Evolutionary conservation across 495 filamentous ascomycete genomes (phyloP), one percentile per base, ranked within the genome.

Genomic region (Neurospora hispaniola): DNA sequence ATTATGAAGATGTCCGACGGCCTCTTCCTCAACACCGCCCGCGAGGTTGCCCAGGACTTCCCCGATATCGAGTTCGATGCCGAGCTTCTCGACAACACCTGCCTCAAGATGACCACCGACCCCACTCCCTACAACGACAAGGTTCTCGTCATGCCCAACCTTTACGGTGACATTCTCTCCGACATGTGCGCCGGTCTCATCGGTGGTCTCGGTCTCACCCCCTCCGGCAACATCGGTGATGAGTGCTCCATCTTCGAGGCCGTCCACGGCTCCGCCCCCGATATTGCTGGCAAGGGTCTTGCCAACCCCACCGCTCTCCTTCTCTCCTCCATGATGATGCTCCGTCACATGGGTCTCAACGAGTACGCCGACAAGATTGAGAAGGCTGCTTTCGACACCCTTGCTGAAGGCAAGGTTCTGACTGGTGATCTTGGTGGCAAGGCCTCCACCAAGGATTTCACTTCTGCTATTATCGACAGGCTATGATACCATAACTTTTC

Each of bases 1-100:
- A 99, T 98, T 87, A 98, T 98, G 96, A 99, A 99, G 90, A 98
- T 98, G 96, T 91, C 88, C 83, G 96, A 99, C 84, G 96, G 96
- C 84, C 92, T 99, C 69, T 99, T 99, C 91, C 87, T 98, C 73
- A 91, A 88, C 82, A 91, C 89, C 71, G 96, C 94, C 77, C 85
- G 90, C 42, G 87, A 94, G 38, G 86, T 99, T 79, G 85, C 92
- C 81, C 94, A 97, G 89, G 94, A 98, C 76, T 98, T 92, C 89
- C 94, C 96, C 73, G 86, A 91, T 70, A 89, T 98, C 77, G 90
- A 97, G 81, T 98, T 98, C 83, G 94, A 98, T 78, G 92, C 92
- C 76, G 96, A 98, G 86, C 87, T 99, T 74, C 90, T 99, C 75
- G 96, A 99, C 89, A 99, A 99, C 87, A 93, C 95, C 73, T 99